Percentiles rank a stretch among this genome's conserved stretches.
Evolutionary conservation across 2,329 filamentous ascomycete genomes (phyloP).

Genomic region (Penicillium sp.): DNA sequence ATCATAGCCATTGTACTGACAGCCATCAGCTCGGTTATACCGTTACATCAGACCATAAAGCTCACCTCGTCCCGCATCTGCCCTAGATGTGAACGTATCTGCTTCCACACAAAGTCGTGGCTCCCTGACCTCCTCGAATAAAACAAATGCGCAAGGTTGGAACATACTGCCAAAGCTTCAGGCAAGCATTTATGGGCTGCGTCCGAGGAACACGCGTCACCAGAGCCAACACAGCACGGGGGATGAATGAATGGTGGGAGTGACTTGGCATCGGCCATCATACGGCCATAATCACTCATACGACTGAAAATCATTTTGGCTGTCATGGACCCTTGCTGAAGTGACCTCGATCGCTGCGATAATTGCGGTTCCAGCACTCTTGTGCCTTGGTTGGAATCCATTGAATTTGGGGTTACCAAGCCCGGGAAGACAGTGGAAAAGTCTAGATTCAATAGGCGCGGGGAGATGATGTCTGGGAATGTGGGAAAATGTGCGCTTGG

Average conservation of each 20-base stretch:
- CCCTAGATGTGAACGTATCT: constrained; percentile 2
- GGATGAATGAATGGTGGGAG: constrained; percentile 3
- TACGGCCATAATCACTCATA: background rate
- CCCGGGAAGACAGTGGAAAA: background rate
- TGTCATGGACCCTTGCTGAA: constrained; percentile 1
- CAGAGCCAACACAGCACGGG: background rate
- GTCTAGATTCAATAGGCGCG: background rate
- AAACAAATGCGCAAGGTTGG: constrained; percentile 1
- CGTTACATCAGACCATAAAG: no score
- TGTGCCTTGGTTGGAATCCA: background rate
- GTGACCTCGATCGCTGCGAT: background rate
- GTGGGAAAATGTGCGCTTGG: background rate
- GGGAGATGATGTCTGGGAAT: background rate
- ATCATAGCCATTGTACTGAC: background rate
- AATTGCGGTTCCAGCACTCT: background rate
- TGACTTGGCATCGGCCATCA: constrained; percentile 3
- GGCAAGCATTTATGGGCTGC: background rate
- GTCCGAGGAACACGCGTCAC: background rate
- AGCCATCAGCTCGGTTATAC: background rate
- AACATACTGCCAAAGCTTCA: constrained; percentile 1
- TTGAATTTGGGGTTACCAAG: background rate
- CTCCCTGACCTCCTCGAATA: background rate
- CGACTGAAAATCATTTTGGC: constrained; percentile 4
- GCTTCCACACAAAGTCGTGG: constrained; percentile 1
- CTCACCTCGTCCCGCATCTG: constrained; percentile 5